Evolutionary conservation across 495 filamentous ascomycete genomes (phyloP).

Genomic region (Aspergillus saccharolyticus): DNA sequence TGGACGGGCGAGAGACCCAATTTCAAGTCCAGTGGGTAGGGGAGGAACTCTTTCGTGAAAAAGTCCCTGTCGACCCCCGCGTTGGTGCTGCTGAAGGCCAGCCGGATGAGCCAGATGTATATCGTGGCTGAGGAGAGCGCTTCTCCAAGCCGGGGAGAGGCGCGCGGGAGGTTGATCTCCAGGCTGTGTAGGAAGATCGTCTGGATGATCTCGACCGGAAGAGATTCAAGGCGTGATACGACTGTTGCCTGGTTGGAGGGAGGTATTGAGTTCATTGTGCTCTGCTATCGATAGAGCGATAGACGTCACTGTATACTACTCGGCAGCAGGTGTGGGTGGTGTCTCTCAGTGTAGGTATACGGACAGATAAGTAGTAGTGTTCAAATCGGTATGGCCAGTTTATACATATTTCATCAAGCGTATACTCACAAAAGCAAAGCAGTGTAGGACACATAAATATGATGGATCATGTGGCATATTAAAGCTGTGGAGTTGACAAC

Average conservation of each 20-base stretch:
- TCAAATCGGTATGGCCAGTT: too few species aligned
- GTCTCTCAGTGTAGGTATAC: too few species aligned
- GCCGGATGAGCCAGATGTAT: slow-evolving; percentile 42
- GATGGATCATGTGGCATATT: too few species aligned
- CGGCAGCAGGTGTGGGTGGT: too few species aligned
- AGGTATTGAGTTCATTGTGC: background rate
- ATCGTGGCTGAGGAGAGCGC: slow-evolving; percentile 33
- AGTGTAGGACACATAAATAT: too few species aligned
- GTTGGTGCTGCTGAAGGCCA: slow-evolving; percentile 38
- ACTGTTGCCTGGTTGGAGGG: background rate
- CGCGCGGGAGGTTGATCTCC: slow-evolving; percentile 47
- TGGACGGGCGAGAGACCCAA: slow-evolving; percentile 22
- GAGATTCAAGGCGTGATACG: slow-evolving; percentile 40
- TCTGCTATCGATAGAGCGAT: background rate
- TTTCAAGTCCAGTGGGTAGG: slow-evolving; percentile 31
- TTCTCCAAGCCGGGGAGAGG: slow-evolving; percentile 32
- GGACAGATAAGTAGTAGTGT: too few species aligned
- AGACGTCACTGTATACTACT: too few species aligned
- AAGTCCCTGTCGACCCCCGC: slow-evolving; percentile 25
- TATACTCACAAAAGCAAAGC: too few species aligned
- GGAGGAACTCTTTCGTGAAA: slow-evolving; percentile 37
- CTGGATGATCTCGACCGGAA: slow-evolving; percentile 51
- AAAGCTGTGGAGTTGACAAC: too few species aligned
- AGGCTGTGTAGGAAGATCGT: slow-evolving; percentile 47
- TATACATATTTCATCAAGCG: too few species aligned